Evolutionary conservation across 192 early-diverging fungal genomes (phyloP).

Genomic region (Thamnidium elegans): DNA sequence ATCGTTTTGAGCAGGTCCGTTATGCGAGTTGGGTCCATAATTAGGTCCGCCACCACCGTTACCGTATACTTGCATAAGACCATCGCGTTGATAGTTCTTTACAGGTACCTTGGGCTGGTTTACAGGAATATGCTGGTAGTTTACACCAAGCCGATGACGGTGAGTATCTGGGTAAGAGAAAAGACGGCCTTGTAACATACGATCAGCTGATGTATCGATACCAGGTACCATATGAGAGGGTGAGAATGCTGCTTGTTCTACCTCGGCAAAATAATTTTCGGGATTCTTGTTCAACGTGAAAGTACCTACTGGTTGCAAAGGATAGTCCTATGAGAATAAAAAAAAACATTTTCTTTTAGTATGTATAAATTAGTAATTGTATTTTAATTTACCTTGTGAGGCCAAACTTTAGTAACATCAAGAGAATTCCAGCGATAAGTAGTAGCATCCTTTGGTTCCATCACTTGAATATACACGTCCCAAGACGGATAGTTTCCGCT

Average conservation of each 20-base stretch:
- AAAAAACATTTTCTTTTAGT: not conserved
- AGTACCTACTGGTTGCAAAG: constrained; percentile 73
- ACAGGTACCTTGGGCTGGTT: constrained; percentile 64
- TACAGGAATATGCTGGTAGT: constrained; percentile 79
- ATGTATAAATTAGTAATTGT: not conserved
- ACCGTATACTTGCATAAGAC: constrained; percentile 54
- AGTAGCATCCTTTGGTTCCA: constrained; percentile 65
- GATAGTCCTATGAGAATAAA: constrained; percentile 47
- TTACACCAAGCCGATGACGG: constrained; percentile 75
- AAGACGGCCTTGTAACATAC: constrained; percentile 80
- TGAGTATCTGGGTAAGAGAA: constrained; percentile 86
- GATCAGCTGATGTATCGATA: constrained; percentile 71
- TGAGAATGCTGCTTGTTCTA: constrained; percentile 79
- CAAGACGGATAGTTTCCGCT: constrained; percentile 69
- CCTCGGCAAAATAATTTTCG: constrained; percentile 82
- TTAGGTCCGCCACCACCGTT: constrained; percentile 59
- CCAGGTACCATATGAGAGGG: constrained; percentile 79
- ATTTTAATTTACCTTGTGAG: constrained; percentile 50
- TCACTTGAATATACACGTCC: constrained; percentile 71
- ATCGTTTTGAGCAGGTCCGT: constrained; percentile 58
- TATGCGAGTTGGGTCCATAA: constrained; percentile 69
- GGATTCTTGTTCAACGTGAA: constrained; percentile 79
- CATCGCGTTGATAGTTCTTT: constrained; percentile 75
- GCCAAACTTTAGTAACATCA: constrained; percentile 82
- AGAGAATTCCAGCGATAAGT: constrained; percentile 73